A percentile compares a stretch with the other conserved stretches of the same genome.
Conservation (phyloP, 1,139 yeast genomes). For the Pichia sp. region DNA sequence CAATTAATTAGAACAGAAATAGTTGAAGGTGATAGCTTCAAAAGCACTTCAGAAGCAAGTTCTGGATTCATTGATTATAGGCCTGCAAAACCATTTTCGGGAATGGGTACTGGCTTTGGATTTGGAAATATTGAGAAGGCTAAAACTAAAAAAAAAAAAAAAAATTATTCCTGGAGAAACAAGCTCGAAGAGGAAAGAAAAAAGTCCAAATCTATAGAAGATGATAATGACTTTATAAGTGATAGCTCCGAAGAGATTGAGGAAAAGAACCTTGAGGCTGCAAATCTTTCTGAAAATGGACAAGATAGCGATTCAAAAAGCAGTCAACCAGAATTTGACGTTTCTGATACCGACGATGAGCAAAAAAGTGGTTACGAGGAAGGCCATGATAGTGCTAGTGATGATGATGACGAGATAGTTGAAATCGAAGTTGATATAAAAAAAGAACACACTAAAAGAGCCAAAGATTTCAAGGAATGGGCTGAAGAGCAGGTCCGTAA, state of each 20-base stretch:
- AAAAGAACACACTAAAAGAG: slow-evolving; percentile 36
- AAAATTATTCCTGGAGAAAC: slow-evolving; percentile 56
- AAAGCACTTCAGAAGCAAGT: slow-evolving; percentile 25
- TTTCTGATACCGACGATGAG: slow-evolving; percentile 20
- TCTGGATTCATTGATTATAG: slow-evolving; percentile 71
- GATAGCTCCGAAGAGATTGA: slow-evolving; percentile 29
- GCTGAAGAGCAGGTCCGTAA: slow-evolving; percentile 55
- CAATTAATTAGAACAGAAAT: slow-evolving; percentile 23
- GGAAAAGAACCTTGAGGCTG: slow-evolving; percentile 13
- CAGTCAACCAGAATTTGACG: slow-evolving; percentile 20
- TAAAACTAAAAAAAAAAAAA: slow-evolving; percentile 34
- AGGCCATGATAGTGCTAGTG: slow-evolving; percentile 28
- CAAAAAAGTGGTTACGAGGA: slow-evolving; percentile 28
- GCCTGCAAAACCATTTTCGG: slow-evolving; percentile 44
- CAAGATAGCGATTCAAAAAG: slow-evolving; percentile 15
- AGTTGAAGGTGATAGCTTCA: slow-evolving; percentile 29
- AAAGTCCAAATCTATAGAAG: slow-evolving; percentile 37
- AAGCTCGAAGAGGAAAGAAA: slow-evolving; percentile 46
- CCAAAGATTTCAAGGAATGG: slow-evolving; percentile 54
- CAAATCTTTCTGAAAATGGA: slow-evolving; percentile 21
- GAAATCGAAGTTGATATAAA: slow-evolving; percentile 32
- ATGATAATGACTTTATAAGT: slow-evolving; percentile 43
- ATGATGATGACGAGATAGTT: slow-evolving; percentile 23
- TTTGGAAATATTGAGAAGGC: slow-evolving; percentile 52
- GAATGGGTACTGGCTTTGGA: slow-evolving; percentile 66